Percentiles rank a stretch among this genome's conserved stretches.
phyloP scores from a whole-genome alignment of 2,329 filamentous ascomycete genomes.

The Diaporthe destruens region DNA sequence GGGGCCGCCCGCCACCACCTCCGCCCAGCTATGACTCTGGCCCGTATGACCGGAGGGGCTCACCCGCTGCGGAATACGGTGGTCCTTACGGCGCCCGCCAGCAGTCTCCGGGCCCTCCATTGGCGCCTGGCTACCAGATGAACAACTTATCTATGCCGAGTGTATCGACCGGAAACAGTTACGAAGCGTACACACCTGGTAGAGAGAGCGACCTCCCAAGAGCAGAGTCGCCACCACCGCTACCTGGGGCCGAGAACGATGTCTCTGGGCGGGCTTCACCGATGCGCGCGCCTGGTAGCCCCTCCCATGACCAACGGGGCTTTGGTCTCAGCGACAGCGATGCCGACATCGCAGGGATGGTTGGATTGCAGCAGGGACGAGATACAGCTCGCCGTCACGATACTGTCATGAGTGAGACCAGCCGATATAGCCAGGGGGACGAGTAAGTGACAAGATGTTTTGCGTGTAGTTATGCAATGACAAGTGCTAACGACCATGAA shows the following conservation, averaged over 20 bases:
- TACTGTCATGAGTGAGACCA: conserved; percentile 73
- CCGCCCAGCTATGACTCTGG: conserved; percentile 59
- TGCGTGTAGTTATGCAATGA: neutral
- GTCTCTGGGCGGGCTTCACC: conserved; percentile 59
- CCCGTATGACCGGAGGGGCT: conserved; percentile 54
- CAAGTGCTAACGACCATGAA: conserved; percentile 38
- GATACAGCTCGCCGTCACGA: conserved; percentile 57
- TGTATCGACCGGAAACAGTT: conserved; percentile 52
- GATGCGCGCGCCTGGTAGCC: conserved; percentile 78
- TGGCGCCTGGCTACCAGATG: conserved; percentile 52
- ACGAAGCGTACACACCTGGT: conserved; percentile 60
- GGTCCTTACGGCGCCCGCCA: conserved; percentile 50
- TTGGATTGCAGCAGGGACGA: conserved; percentile 56
- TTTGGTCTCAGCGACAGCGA: conserved; percentile 73
- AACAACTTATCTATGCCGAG: conserved; percentile 54
- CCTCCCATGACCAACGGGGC: conserved; percentile 56
- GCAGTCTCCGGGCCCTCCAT: conserved; percentile 54
- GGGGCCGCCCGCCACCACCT: conserved; percentile 57
- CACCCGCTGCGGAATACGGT: conserved; percentile 54
- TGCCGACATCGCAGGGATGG: conserved; percentile 79
- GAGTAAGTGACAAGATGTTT: conserved; percentile 69
- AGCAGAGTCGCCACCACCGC: conserved; percentile 74
- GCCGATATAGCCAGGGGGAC: conserved; percentile 75
- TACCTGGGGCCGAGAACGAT: conserved; percentile 58
- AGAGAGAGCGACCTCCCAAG: conserved; percentile 63